Evolutionary conservation across 2,329 filamentous ascomycete species (phyloP), one percentile per base, ranked within the genome.

Genomic region (Aspergillus calidoustus): DNA sequence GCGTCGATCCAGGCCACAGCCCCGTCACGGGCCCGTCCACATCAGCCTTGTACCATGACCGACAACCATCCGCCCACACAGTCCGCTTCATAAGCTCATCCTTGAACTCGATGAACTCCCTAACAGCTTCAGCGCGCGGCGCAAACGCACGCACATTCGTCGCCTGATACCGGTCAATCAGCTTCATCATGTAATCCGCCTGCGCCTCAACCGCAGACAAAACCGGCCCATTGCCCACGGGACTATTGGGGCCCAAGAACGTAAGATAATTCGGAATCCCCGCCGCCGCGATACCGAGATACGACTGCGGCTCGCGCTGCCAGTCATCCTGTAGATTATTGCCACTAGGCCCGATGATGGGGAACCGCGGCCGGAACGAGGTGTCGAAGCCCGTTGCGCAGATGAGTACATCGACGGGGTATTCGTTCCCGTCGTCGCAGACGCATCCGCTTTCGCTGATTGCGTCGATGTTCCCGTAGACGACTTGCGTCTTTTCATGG

Each of bases 401-500:
- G 49, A 63, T 54, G 5, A 76, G 64, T 7, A 71, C 61, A 56
- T 75, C 72, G 5, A 56, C 46, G 5, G 46, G 19, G 11, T 67
- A 67, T 17, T 72, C 65, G 13, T 64, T 54, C 1, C 64, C 64
- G 1, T 68, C 66, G 5, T 63, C 61, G 0, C 68, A 71, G 11
- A 66, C 43, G 50, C 76, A 66, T 6, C 74, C 72, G 0, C 63
- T 66, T 30, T 66, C 64, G 1, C 71, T 73, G 57, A 81, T 77
- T 6, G 69, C 64, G 0, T 66, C 64, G 17, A 77, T 78, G n/a
- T 77, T 65, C 30, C 75, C 76, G 25, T 67, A 68, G 7, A 66
- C 58, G 9, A 74, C 58, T 9, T 62, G 57, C 2, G 77, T 77
- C 62, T 81, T 83, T 0, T 73, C 70, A 22, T 79, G 55, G 4